phyloP scores from a whole-genome alignment of 2,329 filamentous ascomycete species.

The Nemania sp. region DNA sequence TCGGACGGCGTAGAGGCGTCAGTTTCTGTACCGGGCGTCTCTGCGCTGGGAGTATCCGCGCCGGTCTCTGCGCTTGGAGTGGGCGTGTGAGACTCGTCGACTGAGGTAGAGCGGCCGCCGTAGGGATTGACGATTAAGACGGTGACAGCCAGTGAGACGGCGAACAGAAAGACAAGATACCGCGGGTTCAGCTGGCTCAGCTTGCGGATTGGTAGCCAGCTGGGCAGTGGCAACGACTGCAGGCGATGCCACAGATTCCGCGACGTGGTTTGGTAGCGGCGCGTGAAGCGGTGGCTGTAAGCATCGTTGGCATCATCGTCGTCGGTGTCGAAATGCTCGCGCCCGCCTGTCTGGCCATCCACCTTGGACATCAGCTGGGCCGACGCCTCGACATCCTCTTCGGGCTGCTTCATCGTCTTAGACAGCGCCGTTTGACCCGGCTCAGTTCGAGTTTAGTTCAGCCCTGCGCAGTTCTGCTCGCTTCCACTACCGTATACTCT shows the following conservation, averaged over 20 bases:
- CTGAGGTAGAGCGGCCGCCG: conserved; percentile 10
- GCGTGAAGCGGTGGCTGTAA: conserved; percentile 25
- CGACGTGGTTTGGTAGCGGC: conserved; percentile 12
- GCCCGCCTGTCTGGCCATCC: conserved; percentile 2
- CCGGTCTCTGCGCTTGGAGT: no score
- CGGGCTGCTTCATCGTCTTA: conserved; percentile 27
- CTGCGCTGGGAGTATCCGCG: background rate
- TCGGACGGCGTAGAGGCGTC: conserved; percentile 1
- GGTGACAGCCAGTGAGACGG: conserved; percentile 30
- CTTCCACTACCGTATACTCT: no score
- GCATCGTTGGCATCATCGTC: conserved; percentile 23
- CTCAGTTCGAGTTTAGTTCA: no score
- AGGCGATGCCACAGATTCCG: conserved; percentile 30
- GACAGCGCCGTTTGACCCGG: no score
- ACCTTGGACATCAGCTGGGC: conserved; percentile 30
- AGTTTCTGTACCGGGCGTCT: background rate
- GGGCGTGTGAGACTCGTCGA: no score
- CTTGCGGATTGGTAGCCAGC: conserved; percentile 30
- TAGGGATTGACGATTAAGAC: conserved; percentile 35
- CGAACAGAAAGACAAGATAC: conserved; percentile 29
- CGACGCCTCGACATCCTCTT: conserved; percentile 33
- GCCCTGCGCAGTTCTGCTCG: no score
- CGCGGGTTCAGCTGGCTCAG: conserved; percentile 32
- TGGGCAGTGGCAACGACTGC: conserved; percentile 28
- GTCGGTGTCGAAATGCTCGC: conserved; percentile 31